These are phyloP conservation scores for Citrus sinensis DNA, from an alignment of 345 rosid genomes.

Conservation along the genomic window DNA sequence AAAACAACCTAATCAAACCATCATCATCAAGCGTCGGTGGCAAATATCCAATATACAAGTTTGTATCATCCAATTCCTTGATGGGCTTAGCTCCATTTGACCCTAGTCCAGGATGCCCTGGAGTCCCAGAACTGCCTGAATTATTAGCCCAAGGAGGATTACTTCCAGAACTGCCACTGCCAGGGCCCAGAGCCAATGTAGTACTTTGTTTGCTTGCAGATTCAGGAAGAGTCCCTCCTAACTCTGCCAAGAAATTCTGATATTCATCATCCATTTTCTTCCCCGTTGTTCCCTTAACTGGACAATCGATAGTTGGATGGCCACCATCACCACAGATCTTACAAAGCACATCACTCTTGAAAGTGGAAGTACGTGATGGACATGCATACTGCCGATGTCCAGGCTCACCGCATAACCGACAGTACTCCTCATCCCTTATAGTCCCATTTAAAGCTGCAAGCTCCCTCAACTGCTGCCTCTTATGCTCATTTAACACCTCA, in stretches of 20 bases:
- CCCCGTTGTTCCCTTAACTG: constrained; percentile 84
- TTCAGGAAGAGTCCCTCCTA: constrained; percentile 90
- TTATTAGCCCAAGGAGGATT: constrained; percentile 92
- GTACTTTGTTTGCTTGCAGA: constrained; percentile 68
- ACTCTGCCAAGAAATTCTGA: constrained; percentile 91
- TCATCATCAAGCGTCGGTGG: constrained; percentile 89
- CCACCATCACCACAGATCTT: constrained; percentile 99
- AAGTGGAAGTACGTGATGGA: constrained; percentile 87
- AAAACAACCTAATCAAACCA: constrained; percentile 75
- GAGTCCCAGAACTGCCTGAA: constrained; percentile 28
- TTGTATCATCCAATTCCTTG: constrained; percentile 90
- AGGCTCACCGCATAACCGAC: constrained; percentile 91
- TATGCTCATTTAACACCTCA: constrained; percentile 94
- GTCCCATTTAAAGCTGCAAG: constrained; percentile 98
- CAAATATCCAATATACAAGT: constrained; percentile 88
- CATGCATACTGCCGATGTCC: constrained; percentile 92
- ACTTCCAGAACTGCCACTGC: constrained; percentile 60
- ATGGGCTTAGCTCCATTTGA: constrained; percentile 52
- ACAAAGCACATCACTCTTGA: constrained; percentile 95
- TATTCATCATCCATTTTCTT: constrained; percentile 99
- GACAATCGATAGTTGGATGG: constrained; percentile 98
- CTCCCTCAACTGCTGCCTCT: constrained; percentile 96
- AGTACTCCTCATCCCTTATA: constrained; percentile 93
- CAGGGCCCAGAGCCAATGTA: constrained; percentile 63
- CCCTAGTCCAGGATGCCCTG: constrained; percentile 82